Percentiles rank a stretch among this genome's conserved stretches.
These are phyloP conservation scores for Tuber microsphaerosporum DNA, from an alignment of 495 filamentous ascomycete species.

Conservation along the genomic window DNA sequence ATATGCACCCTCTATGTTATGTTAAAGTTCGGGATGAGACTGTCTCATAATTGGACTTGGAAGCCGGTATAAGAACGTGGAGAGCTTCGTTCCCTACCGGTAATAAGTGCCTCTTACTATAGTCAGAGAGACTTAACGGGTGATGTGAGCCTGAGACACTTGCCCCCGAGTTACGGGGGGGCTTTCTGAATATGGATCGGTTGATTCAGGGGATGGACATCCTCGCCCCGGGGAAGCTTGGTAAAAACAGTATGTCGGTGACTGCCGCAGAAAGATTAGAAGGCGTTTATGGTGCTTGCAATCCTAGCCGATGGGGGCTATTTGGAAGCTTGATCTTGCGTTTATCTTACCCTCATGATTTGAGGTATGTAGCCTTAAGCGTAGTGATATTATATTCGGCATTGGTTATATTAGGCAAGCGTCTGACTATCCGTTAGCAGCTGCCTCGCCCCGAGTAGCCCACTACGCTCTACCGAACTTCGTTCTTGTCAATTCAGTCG, in stretches of 20 bases:
- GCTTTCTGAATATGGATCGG: neutral
- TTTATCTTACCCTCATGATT: neutral
- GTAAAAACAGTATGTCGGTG: neutral
- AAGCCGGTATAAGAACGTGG: neutral
- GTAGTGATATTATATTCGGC: neutral
- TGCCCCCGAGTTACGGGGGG: neutral
- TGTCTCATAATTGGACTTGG: neutral
- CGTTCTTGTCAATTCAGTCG: no score
- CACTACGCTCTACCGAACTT: no score
- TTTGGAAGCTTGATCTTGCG: neutral
- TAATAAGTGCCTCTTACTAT: neutral
- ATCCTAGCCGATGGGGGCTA: neutral
- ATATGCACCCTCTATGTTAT: neutral
- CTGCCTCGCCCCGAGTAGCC: no score
- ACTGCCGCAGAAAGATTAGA: neutral
- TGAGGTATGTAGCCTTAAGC: neutral
- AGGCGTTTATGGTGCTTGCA: neutral
- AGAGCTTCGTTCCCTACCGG: neutral
- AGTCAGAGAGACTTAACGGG: neutral
- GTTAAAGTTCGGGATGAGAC: neutral
- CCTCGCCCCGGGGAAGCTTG: neutral
- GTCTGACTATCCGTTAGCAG: neutral
- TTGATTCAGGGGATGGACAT: neutral
- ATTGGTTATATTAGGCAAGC: neutral
- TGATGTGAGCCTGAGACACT: neutral